Evolutionary conservation across 2,329 filamentous ascomycete genomes (phyloP).

Genomic region (Chrysosporium keratinophilum): DNA sequence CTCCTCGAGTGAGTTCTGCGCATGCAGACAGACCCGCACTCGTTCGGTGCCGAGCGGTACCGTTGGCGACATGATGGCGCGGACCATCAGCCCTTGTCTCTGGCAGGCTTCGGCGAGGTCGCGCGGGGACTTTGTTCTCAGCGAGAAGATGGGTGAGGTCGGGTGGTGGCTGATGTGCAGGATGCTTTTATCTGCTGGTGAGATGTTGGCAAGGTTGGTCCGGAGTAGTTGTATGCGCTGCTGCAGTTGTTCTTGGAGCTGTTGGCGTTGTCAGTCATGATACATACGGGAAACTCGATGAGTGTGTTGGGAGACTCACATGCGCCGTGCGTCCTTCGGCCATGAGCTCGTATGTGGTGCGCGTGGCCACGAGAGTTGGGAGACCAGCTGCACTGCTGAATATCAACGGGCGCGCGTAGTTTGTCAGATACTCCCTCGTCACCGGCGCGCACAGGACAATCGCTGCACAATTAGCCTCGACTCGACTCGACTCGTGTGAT

Average conservation of each 20-base stretch:
- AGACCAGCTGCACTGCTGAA: conserved; percentile 62
- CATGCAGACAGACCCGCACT: conserved; percentile 58
- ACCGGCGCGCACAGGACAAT: conserved; percentile 52
- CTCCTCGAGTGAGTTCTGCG: conserved; percentile 51
- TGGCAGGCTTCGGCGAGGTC: conserved; percentile 53
- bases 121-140: conserved; percentile 50
- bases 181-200: conserved; percentile 20
- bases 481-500: not conserved
- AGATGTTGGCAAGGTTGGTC: conserved; percentile 34
- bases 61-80: conserved; percentile 58
- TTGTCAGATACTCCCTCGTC: conserved; percentile 56
- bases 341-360: conserved; percentile 50
- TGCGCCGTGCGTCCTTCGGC: conserved; percentile 39
- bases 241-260: conserved; percentile 40
- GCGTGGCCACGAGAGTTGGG: conserved; percentile 50
- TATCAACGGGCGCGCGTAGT: conserved; percentile 64
- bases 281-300: not conserved
- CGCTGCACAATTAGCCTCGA: conserved; percentile 31
- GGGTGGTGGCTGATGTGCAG: conserved; percentile 37
- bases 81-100: conserved; percentile 47
- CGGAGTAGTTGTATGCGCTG: conserved; percentile 40
- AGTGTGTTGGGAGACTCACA: conserved; percentile 26
- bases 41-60: conserved; percentile 54
- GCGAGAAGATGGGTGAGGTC: conserved; percentile 53
- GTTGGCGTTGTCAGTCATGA: conserved; percentile 7